These are phyloP conservation scores for Colletotrichum sp. DNA, from an alignment of 2,329 filamentous ascomycete species.

Conservation along the genomic window DNA sequence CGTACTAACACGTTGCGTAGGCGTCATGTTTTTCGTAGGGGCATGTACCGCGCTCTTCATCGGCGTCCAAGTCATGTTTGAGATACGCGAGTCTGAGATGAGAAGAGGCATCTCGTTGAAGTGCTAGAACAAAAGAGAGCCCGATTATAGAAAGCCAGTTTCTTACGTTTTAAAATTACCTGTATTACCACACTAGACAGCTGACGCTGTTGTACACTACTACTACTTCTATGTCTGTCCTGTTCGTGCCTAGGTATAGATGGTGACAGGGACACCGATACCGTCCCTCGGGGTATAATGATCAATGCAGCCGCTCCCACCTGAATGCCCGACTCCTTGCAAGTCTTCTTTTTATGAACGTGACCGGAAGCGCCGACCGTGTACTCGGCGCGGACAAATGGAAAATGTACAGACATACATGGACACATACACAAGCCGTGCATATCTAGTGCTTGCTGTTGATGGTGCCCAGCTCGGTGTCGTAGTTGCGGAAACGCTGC, in stretches of 20 bases:
- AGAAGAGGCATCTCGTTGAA: constrained; percentile 82
- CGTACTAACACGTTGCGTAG: constrained; percentile 39
- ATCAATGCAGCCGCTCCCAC: not conserved
- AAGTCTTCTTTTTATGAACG: not conserved
- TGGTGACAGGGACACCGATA: not conserved
- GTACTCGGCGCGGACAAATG: not conserved
- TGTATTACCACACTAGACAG: not conserved
- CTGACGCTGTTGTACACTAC: not conserved
- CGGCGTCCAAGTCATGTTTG: constrained; percentile 94
- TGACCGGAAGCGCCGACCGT: not conserved
- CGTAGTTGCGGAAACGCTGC: constrained; percentile 24
- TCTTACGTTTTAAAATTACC: not conserved
- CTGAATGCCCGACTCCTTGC: not conserved
- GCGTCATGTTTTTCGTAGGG: constrained; percentile 72
- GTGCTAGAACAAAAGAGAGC: constrained; percentile 60
- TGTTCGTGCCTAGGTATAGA: not conserved
- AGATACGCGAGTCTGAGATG: constrained; percentile 84
- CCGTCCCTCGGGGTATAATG: not conserved
- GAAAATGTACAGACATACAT: not conserved
- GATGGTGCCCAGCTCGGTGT: constrained; percentile 24
- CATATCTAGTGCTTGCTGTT: constrained; percentile 12
- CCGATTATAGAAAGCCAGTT: not conserved
- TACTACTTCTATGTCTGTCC: not conserved
- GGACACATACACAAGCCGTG: not conserved
- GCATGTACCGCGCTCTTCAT: constrained; percentile 82